Evolutionary conservation across 2,329 filamentous ascomycete species (phyloP), one percentile per base, ranked within the genome.

Genomic region (Dryadomyces quercus-mongolicae): DNA sequence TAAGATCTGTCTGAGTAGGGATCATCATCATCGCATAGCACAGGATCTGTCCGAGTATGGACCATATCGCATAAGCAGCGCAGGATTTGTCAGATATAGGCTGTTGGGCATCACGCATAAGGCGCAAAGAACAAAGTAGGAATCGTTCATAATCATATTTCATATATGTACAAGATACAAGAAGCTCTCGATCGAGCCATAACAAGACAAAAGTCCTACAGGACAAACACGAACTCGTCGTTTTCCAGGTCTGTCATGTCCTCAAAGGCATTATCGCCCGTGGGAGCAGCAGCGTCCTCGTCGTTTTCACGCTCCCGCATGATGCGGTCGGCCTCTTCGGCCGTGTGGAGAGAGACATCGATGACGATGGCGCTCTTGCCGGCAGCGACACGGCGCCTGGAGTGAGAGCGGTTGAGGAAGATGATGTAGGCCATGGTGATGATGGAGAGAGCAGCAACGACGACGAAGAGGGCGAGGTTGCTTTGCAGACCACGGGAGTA

Each of bases 381-480:
- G 12, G 56, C 54, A 7, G 56, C 58, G 22, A 58, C 54, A 15
- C 56, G 55, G 13, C 52, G 54, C 13, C 42, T 38, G 20, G 57
- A 51, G 48, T 59, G 56, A 38, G 42, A 40, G 13, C 18, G 34
- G 54, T 59, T 59, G 18, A 60, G 54, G 31, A 21, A n/a, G 15
- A 31, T 34, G 5, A 60, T 43, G 40, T 52, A 56, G 7, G 25
- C 34, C 31, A 51, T 55, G 34, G 54, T 51, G 15, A 53, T 5
- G 3, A 42, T 16, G 1, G 49, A 31, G 44, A 60, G 49, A 1
- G 49, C 46, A 22, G 53, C 42, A 13, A 54, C 36, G 5, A 52
- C 64, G 21, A 80, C 68, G 64, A 85, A 86, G 54, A 87, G 72
- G 13, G 72, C 71, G 3, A 86, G 70, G 58, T 84, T 84, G 1